These are phyloP conservation scores for Gnaphalium uliginosum DNA, from an alignment of 129 eudicot species.

Conservation along the genomic window DNA sequence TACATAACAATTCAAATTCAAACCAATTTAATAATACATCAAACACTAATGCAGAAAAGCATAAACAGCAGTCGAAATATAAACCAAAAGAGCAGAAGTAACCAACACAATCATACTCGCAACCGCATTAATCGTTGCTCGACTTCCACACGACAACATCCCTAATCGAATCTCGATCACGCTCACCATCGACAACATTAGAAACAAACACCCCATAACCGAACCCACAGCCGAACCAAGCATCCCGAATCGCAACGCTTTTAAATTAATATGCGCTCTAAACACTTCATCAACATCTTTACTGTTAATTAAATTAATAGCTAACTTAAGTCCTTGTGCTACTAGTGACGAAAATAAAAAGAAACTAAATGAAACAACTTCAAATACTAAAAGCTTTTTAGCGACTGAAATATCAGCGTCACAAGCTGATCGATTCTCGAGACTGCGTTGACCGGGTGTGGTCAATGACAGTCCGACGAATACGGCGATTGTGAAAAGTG, in stretches of 20 bases:
- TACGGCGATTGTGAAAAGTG: slow-evolving; percentile 61
- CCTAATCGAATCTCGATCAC: slow-evolving; percentile 58
- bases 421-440: slow-evolving; percentile 40
- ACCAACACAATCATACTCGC: slow-evolving; percentile 44
- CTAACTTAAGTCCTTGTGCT: slow-evolving; percentile 55
- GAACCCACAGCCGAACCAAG: slow-evolving; percentile 52
- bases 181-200: slow-evolving; percentile 58
- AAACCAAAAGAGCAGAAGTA: slow-evolving; percentile 48
- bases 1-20: too few relatives aligned
- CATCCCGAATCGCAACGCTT: slow-evolving; percentile 54
- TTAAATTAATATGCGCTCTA: slow-evolving; percentile 46
- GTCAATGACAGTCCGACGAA: slow-evolving; percentile 59
- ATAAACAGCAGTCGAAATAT: slow-evolving; percentile 56
- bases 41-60: slow-evolving; percentile 41
- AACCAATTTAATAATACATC: background rate
- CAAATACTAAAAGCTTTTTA: slow-evolving; percentile 47
- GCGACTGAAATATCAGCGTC: slow-evolving; percentile 46
- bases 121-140: slow-evolving; percentile 41
- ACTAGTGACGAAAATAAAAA: slow-evolving; percentile 55
- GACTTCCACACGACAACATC: slow-evolving; percentile 47
- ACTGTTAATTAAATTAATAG: slow-evolving; percentile 50
- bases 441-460: slow-evolving; percentile 49
- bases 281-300: slow-evolving; percentile 43
- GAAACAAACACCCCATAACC: slow-evolving; percentile 56
- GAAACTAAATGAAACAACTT: slow-evolving; percentile 56